Percentiles rank a stretch among this genome's conserved stretches.
Conservation (phyloP, 139 green algal genomes). For the Tetraselmis striata region DNA sequence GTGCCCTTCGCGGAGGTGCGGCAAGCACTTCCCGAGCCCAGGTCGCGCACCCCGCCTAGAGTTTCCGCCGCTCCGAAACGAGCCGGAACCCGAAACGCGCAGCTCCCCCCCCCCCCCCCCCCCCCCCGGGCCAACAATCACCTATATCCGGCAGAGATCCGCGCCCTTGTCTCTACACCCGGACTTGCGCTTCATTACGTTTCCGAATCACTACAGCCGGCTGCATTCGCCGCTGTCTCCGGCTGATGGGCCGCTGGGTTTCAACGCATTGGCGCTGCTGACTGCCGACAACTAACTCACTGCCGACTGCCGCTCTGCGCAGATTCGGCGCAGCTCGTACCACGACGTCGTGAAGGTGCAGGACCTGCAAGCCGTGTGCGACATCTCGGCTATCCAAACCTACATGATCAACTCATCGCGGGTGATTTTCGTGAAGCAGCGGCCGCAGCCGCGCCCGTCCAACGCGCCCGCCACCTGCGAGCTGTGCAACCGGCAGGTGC, state of each 20-base stretch:
- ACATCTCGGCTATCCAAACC: slow-evolving; percentile 63
- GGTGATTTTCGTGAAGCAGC: slow-evolving; percentile 70
- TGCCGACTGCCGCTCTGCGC: slow-evolving; percentile 4
- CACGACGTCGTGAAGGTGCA: slow-evolving; percentile 75
- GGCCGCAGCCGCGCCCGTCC: slow-evolving; percentile 52
- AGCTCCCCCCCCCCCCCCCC: too few relatives aligned
- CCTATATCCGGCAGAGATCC: not conserved
- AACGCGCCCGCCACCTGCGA: not conserved
- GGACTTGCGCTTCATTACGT: too few relatives aligned
- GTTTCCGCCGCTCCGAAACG: too few relatives aligned
- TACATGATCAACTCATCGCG: slow-evolving; percentile 78
- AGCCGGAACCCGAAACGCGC: too few relatives aligned
- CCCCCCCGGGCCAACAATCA: too few relatives aligned
- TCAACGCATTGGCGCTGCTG: not conserved
- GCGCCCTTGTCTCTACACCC: too few relatives aligned
- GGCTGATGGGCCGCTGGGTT: not conserved
- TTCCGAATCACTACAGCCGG: too few relatives aligned
- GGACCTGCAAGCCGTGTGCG: slow-evolving; percentile 44
- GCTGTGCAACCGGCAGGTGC: not conserved
- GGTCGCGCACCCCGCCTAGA: too few relatives aligned
- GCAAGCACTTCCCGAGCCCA: too few relatives aligned
- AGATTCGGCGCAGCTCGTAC: slow-evolving; percentile 66
- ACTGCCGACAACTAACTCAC: not conserved
- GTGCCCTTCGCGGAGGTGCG: too few relatives aligned
- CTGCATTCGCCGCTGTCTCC: too few relatives aligned